Conservation (phyloP, 176 grass and related monocot genomes). For the Lolium perenne region DNA sequence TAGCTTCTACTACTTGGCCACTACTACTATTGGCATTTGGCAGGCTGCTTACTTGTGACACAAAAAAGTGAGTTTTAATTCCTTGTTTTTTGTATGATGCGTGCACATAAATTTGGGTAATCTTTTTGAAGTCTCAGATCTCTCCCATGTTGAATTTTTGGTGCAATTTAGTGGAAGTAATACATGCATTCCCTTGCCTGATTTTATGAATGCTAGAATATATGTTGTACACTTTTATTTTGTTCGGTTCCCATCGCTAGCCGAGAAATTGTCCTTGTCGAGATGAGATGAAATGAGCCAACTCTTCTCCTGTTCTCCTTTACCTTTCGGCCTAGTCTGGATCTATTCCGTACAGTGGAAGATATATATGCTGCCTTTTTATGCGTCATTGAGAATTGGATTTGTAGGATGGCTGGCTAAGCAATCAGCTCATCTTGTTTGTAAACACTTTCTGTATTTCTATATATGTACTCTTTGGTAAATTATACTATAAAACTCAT, state of each 20-base stretch:
- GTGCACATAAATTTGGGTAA: conserved; percentile 39
- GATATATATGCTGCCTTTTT: conserved; percentile 33
- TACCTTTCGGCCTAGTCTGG: conserved; percentile 21
- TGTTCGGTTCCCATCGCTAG: conserved; percentile 52
- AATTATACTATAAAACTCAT: not conserved
- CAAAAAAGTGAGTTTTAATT: conserved; percentile 24
- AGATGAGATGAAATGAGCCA: conserved; percentile 51
- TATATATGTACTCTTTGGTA: not conserved
- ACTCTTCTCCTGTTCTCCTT: conserved; percentile 36
- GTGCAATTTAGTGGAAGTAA: conserved; percentile 27
- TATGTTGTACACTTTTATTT: conserved; percentile 22
- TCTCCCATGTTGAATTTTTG: conserved; percentile 11
- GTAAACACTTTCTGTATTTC: not conserved
- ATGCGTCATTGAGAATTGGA: conserved; percentile 4
- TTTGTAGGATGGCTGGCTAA: not conserved
- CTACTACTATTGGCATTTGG: conserved; percentile 43
- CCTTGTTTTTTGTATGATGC: conserved; percentile 33
- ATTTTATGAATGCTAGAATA: not conserved
- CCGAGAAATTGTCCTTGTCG: conserved; percentile 47
- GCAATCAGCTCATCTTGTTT: not conserved
- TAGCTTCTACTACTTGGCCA: conserved; percentile 43
- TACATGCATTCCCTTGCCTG: not conserved
- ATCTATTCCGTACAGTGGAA: conserved; percentile 40
- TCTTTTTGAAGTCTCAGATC: not conserved
- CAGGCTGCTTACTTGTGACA: conserved; percentile 39